Base-by-base conservation (phyloP, 2,329 filamentous ascomycete species). In the Pseudocercospora macadamiae region DNA sequence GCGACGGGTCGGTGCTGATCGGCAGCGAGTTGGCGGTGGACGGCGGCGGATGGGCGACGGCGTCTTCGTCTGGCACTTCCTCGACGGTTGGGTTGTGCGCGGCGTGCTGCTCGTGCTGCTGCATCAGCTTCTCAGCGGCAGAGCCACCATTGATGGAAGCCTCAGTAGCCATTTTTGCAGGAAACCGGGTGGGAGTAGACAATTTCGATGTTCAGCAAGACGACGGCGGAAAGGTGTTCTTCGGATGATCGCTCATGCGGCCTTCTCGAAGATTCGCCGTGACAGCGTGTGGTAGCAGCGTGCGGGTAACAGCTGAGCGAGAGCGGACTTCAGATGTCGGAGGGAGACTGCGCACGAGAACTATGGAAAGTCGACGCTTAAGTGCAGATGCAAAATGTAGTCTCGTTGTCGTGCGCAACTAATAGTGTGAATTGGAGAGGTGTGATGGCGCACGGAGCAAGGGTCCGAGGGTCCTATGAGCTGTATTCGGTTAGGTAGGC, bases 61-160 rank as follows among this genome's bases (percentile, higher is more conserved):
- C 84, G 39, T 96, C 90, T 75, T 96, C 91, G 71, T 96, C 92
- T 25, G 83, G 82, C 36, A 84, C 86, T 49, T 96, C 91, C 76
- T 96, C 92, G 65, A 96, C 83, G 21, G 87, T 92, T 65, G 84
- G 83, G 48, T 73, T 69, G 74, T 85, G 83, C 32, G 72, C 71
- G 68, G 83, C 77, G 57, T 80, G 76, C 61, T 76, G 76, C 51
- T 78, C 74, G 70, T 85, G 82, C 73, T 82, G 77, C 67, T 81
- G 76, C 70, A 80, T 77, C 65, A 85, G 74, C 66, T 80, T 74
- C 64, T 83, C 81, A 30, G 82, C 82, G 30, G 80, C 78, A 60
- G 67, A 51, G 57, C 61, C 59, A 49, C 55, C 55, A 55, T 59
- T 64, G 60, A 59, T 62, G 53, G 63, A 62, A 28, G 62, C 57